Base-by-base conservation (phyloP, 1,139 yeast genomes). In the Nadsonia starkeyi-henricii region DNA sequence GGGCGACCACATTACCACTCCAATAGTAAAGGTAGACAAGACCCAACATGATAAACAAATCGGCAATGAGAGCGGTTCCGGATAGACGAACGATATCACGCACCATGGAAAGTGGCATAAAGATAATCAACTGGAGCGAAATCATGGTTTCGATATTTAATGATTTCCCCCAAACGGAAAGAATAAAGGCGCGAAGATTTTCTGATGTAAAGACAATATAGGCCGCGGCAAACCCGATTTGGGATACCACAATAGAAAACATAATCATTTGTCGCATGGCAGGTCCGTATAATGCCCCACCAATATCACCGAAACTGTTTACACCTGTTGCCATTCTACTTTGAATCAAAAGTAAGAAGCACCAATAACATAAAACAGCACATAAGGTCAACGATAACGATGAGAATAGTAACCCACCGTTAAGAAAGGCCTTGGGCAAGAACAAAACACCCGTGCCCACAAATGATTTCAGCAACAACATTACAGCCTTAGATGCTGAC, bases 361-460 rank as follows among this genome's bases (percentile, higher is more conserved):
- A 91, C 77, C 88, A 84, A 61, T 78, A 88, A 2, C 96, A 85
- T 41, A 91, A 64, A 0, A 78, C 48, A 0, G 96, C 91, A 56
- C 91, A 91, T 48, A 78, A 69, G 2, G 78, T 57, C 46, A 91
- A 68, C 45, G 83, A 72, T 0, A 71, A 51, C 1, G 79, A 67
- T 19, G 95, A 82, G 58, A 91, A 89, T 7, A 81, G 55, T 59
- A 91, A 70, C 1, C 98, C 98, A 42, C 96, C 97, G 62, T 86
- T 89, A 49, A 80, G 75, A 59, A 85, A 89, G 1, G 95, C 96
- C 60, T 80, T 82, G 3, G 98, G 98, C 48, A 91, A 69, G 60
- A 91, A 91, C 41, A 91, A 69, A 1, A 91, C 95, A n/a, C 98
- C 98, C 0, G 98, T 91, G 1, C 98, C 98, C 8, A 91, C 88